Base-by-base conservation (phyloP, 192 early-diverging fungal species). In the Spizellomyces sp. region DNA sequence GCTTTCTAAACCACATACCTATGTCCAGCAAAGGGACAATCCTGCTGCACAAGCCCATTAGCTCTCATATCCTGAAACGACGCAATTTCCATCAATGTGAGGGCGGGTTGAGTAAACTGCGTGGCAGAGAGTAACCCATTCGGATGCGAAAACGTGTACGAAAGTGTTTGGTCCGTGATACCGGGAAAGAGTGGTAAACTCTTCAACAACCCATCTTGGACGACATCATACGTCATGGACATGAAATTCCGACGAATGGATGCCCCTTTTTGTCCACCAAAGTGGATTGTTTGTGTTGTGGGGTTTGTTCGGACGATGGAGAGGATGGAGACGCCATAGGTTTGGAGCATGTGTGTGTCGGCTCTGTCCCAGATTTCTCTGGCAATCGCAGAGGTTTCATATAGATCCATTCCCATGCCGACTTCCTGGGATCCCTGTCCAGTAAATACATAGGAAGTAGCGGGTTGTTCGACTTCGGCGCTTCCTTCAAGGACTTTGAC, bases 401-500 rank as follows among this genome's bases (percentile, higher is more conserved):
- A 98, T 17, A 98, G 87, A 50, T 91, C 92, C 94, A 95, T 98
- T 62, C 94, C 94, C 95, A 98, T 98, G 62, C 94, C 94, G 46
- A 87, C 83, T 80, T 95, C 93, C 79, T 98, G 95, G 67, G 95
- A 94, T 80, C 95, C 95, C 77, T 98, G 95, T 50, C 95, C 95
- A 61, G 95, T 98, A 76, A 98, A 98, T 10, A 95, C 93, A 74
- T 94, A 98, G 62, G 90, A 89, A 36, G 94, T 95, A 63, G 87
- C 84, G 41, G 93, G 90, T 82, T 98, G 96, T 70, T 95, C 92
- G 52, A 98, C 93, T 82, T 98, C 91, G 60, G 96, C 96, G 56
- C 89, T 90, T 65, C 96, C 94, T 63, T 86, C 88, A 45, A 98
- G 85, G 52, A 98, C 91, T 76, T 90, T 89, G 48, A 78, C 84